Evolutionary conservation across 2,329 filamentous ascomycete species (phyloP).

Genomic region (Cryphonectria carpinicola): DNA sequence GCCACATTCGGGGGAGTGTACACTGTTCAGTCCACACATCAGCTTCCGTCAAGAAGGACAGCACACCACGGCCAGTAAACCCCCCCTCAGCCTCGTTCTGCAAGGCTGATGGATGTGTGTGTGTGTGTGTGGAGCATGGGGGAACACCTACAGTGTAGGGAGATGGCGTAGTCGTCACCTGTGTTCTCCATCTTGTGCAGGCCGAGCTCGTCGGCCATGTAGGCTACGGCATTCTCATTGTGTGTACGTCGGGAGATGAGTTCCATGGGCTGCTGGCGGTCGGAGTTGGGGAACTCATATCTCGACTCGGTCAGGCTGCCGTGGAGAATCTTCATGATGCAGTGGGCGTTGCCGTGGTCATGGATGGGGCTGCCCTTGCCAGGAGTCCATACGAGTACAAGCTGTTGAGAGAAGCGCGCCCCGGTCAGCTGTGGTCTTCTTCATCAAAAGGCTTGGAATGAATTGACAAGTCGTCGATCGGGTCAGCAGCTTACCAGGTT

Average conservation of each 20-base stretch:
- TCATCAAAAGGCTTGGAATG: not conserved
- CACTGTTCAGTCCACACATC: slow-evolving; percentile 48
- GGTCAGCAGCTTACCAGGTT: slow-evolving; percentile 49
- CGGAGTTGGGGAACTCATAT: slow-evolving; percentile 69
- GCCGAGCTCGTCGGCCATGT: slow-evolving; percentile 90
- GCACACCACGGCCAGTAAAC: not conserved
- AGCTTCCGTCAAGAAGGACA: slow-evolving; percentile 12
- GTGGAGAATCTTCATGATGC: slow-evolving; percentile 86
- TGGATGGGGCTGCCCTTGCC: slow-evolving; percentile 84
- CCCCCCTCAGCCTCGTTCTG: slow-evolving; percentile 17
- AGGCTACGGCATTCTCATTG: slow-evolving; percentile 74
- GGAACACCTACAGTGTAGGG: slow-evolving; percentile 69
- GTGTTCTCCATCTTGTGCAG: slow-evolving; percentile 82
- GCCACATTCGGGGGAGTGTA: slow-evolving; percentile 91
- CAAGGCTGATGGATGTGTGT: slow-evolving; percentile 18
- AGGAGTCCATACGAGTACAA: slow-evolving; percentile 88
- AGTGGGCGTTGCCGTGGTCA: slow-evolving; percentile 87
- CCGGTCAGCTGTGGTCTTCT: slow-evolving; percentile 28
- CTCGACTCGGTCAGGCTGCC: slow-evolving; percentile 81
- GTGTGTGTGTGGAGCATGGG: slow-evolving; percentile 31
- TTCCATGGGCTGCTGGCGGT: slow-evolving; percentile 57
- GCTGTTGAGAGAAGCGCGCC: slow-evolving; percentile 49
- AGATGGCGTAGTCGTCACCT: slow-evolving; percentile 77
- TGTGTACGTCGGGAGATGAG: slow-evolving; percentile 71
- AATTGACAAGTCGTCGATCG: not conserved